A percentile compares a stretch with the other conserved stretches of the same genome.
phyloP scores from a whole-genome alignment of 352 stramenopile genomes.

The Vaucheria bursata region DNA sequence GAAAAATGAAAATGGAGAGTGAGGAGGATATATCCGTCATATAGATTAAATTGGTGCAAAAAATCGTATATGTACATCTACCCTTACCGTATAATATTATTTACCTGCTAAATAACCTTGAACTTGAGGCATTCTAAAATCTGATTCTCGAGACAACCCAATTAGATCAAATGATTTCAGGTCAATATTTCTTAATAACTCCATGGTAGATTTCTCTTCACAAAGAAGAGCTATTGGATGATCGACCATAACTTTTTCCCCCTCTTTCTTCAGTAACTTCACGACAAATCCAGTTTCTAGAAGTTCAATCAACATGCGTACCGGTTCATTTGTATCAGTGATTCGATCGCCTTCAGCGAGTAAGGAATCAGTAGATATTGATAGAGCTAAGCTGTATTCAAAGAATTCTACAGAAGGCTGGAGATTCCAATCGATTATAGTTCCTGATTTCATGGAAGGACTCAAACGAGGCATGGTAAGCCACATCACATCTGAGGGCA shows the following conservation, averaged over 20 bases:
- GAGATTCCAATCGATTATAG: slow-evolving; percentile 26
- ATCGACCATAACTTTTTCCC: slow-evolving; percentile 34
- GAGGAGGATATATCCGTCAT: too few relatives aligned
- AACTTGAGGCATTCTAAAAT: too few relatives aligned
- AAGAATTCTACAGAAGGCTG: slow-evolving; percentile 21
- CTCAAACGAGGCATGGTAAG: background rate
- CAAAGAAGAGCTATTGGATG: slow-evolving; percentile 33
- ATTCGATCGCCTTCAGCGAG: slow-evolving; percentile 25
- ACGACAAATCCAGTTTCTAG: too few relatives aligned
- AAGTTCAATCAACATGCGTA: slow-evolving; percentile 31
- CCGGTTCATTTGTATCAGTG: background rate
- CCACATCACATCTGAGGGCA: background rate
- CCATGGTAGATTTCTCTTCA: slow-evolving; percentile 26
- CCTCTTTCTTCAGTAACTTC: slow-evolving; percentile 25
- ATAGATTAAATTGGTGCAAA: too few relatives aligned
- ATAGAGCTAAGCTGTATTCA: slow-evolving; percentile 29
- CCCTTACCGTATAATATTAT: too few relatives aligned
- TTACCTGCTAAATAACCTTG: too few relatives aligned
- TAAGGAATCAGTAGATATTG: slow-evolving; percentile 32
- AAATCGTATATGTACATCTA: too few relatives aligned
- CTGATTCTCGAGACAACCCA: too few relatives aligned
- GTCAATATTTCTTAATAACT: background rate
- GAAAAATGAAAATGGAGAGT: too few relatives aligned
- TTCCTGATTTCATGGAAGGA: background rate
- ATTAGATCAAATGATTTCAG: too few relatives aligned